Base-by-base conservation (phyloP, 352 stramenopile species). In the Bremia lactucae region DNA sequence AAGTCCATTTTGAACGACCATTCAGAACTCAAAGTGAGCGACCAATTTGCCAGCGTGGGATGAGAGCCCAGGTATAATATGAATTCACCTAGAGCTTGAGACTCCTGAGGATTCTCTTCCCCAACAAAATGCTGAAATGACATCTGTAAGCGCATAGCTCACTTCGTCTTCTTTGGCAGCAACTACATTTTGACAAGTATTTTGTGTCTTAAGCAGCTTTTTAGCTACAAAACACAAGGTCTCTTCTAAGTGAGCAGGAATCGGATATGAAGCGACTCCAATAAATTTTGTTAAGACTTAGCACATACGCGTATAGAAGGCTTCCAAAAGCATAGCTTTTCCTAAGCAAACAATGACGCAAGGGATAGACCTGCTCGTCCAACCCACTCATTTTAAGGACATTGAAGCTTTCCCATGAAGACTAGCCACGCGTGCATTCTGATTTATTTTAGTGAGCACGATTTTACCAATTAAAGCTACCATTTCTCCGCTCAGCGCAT, bases 21-120 rank as follows among this genome's bases (percentile, higher is more conserved):
- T 42, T 71, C 74, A 87, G 42, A 87, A 87, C 42, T 87, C 74
- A 1, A 87, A 15, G 74, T 83, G 21, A 87, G 56, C 9, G 70
- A 83, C 18, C 71, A 22, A 87, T 87, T 46, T 84, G 71, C 5
- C 74, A 66, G n/a, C 66, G 70, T 2, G 71, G n/a, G 68, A 13
- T 84, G 69, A 8, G 62, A 48, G 16, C 67, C 58, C 15, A 87
- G 55, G 35, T 59, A 61, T 10, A 87, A 51, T 71, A 87, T 79
- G 6, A 83, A 36, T 8, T 79, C 60, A 5, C 61, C 71, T 1
- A 84, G 36, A 10, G 55, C 64, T 15, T 61, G 31, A 11, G 60
- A 54, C 55, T 83, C 68, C 31, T 78, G 56, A 1, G 55, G 55
- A 13, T 60, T 28, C 8, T 59, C 41, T 6, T 56, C 72, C 20